Base-by-base conservation (phyloP, 352 stramenopile genomes). In the Globisporangium takayamanum region DNA sequence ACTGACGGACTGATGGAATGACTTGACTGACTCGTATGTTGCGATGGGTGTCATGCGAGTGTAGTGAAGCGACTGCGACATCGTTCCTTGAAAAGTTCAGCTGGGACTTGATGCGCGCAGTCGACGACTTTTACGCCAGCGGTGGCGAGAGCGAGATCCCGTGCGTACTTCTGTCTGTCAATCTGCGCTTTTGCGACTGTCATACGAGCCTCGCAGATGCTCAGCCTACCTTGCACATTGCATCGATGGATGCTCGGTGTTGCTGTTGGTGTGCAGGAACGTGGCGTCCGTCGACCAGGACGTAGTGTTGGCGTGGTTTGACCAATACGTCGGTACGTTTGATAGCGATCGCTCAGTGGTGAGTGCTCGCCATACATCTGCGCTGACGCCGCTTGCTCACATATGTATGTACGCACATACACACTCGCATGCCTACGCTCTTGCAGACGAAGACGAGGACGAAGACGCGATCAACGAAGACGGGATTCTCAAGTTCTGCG, bases 61-160 rank as follows among this genome's bases (percentile, higher is more conserved):
- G 50, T 25, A 92, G 82, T 36, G 80, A 92, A n/a, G 69, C 63
- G 28, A 84, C 76, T 42, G 82, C 82, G 58, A 76, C 74, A 50
- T 86, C 74, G 59, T 92, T 90, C 59, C 64, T 90, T 3, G 78
- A 89, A 64, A 80, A 77, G 59, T 89, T 89, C 65, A 88, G 79
- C 58, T 92, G 82, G 82, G 79, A 90, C 53, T 58, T 92, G 30
- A 80, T 84, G 78, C 78, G 76, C 20, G 82, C 82, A 3, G 80
- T 92, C 22, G 80, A 92, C 55, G 76, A 88, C 57, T 92, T 89
- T 57, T 92, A 87, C 65, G 64, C 79, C 22, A 88, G 74, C 57
- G 76, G 78, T 20, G 77, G 81, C 39, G 74, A 84, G 36, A 64
- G 49, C 54, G 53, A 42, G 25, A 48, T 16, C 5, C n/a, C 39